These are phyloP conservation scores for Closterium sp. DNA, from an alignment of 139 green algal species.

Conservation along the genomic window DNA sequence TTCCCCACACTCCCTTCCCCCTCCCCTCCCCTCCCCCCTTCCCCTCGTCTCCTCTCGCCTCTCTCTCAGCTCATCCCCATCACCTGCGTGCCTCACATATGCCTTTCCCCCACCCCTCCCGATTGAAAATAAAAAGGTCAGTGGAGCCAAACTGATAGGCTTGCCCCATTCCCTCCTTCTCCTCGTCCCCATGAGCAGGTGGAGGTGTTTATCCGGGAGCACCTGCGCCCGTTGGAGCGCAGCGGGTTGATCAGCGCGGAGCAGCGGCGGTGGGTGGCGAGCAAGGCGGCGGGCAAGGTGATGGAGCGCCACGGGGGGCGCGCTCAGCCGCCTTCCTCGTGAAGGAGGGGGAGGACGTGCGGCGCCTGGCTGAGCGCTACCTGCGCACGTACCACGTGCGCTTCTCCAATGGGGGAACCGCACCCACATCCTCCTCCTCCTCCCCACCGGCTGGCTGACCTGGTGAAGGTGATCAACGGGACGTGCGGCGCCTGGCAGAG, in stretches of 20 bases:
- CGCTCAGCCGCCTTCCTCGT: constrained; percentile 19
- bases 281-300: constrained; percentile 18
- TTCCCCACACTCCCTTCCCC: not conserved
- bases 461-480: constrained; percentile 2
- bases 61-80: not conserved
- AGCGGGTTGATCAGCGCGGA: constrained; percentile 13
- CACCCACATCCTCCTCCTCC: too few species aligned
- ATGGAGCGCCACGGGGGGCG: not conserved
- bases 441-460: not conserved
- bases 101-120: too few species aligned
- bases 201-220: constrained; percentile 18
- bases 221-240: constrained; percentile 10
- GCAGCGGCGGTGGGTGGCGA: constrained; percentile 2
- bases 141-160: too few species aligned
- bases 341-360: constrained; percentile 13
- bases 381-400: not conserved
- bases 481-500: constrained; percentile 5
- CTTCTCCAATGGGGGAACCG: not conserved
- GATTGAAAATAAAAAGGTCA: too few species aligned
- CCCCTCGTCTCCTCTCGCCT: not conserved
- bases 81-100: not conserved
- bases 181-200: constrained; percentile 2
- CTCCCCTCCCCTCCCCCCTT: too few species aligned
- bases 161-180: not conserved
- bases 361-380: constrained; percentile 10